Evolutionary conservation across 768 basidiomycete genomes (phyloP).

Genomic region (Rhizopogon salebrosus): DNA sequence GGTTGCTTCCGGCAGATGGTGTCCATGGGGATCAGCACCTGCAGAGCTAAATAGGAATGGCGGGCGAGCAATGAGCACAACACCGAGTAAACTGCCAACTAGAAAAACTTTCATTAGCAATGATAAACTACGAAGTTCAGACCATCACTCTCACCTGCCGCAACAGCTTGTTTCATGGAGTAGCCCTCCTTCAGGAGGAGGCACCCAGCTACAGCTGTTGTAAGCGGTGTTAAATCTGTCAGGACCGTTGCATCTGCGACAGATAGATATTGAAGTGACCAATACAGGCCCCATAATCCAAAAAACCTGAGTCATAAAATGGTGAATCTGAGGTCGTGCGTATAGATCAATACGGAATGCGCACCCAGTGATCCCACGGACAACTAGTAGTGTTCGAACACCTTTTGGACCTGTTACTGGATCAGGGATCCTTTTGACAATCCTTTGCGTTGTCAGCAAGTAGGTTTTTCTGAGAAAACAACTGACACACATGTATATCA

Average conservation of each 20-base stretch:
- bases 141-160: constrained; percentile 34
- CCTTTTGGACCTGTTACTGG: constrained; percentile 67
- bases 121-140: neutral
- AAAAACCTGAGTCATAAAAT: constrained; percentile 48
- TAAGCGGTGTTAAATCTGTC: constrained; percentile 68
- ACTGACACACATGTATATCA: constrained; percentile 41
- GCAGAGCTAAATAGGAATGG: constrained; percentile 58
- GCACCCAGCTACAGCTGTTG: constrained; percentile 57
- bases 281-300: constrained; percentile 62
- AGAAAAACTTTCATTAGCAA: neutral
- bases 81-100: constrained; percentile 69
- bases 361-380: constrained; percentile 61
- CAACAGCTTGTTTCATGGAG: constrained; percentile 48
- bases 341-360: constrained; percentile 5
- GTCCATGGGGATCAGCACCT: neutral
- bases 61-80: constrained; percentile 78
- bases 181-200: constrained; percentile 61
- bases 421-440: constrained; percentile 40
- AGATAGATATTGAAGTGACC: constrained; percentile 67
- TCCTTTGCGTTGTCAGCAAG: constrained; percentile 20
- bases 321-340: neutral
- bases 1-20: constrained; percentile 10
- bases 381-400: constrained; percentile 50
- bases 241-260: constrained; percentile 76
- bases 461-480: neutral